phyloP scores from a whole-genome alignment of 2,329 filamentous ascomycete genomes.

The Botrytis deweyae region DNA sequence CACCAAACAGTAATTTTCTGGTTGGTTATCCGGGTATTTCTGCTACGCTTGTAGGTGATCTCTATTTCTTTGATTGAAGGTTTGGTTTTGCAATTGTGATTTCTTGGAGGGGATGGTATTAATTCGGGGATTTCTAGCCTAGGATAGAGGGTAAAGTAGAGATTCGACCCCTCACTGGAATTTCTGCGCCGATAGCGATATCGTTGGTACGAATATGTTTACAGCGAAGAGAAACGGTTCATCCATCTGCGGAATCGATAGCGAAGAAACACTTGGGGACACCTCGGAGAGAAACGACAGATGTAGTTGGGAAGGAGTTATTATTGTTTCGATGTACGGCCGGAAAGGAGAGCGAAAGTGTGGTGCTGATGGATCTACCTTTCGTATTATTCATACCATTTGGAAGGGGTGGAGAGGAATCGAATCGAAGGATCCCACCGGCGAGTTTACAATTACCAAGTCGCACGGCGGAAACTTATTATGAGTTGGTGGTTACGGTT shows the following conservation, averaged over 20 bases:
- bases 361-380: slow-evolving; percentile 93
- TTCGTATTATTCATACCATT: slow-evolving; percentile 98
- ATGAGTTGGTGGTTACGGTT: slow-evolving; percentile 93
- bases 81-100: slow-evolving; percentile 23
- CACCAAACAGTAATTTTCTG: slow-evolving; percentile 94
- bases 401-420: slow-evolving; percentile 85
- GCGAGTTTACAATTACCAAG: slow-evolving; percentile 87
- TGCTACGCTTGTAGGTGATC: slow-evolving; percentile 79
- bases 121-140: slow-evolving; percentile 57
- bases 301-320: slow-evolving; percentile 95
- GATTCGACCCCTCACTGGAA: slow-evolving; percentile 81
- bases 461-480: slow-evolving; percentile 93
- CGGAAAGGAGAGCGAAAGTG: slow-evolving; percentile 81
- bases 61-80: slow-evolving; percentile 19
- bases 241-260: slow-evolving; percentile 91
- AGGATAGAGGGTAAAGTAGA: slow-evolving; percentile 98
- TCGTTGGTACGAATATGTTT: slow-evolving; percentile 93
- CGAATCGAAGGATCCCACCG: slow-evolving; percentile 84
- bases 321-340: slow-evolving; percentile 83
- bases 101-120: slow-evolving; percentile 25
- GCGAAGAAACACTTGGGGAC: slow-evolving; percentile 89
- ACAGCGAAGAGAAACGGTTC: slow-evolving; percentile 91
- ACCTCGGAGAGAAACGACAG: slow-evolving; percentile 83
- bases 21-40: slow-evolving; percentile 98
- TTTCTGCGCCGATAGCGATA: slow-evolving; percentile 84